phyloP scores from a whole-genome alignment of 345 rosid genomes.

The Brassica juncea region DNA sequence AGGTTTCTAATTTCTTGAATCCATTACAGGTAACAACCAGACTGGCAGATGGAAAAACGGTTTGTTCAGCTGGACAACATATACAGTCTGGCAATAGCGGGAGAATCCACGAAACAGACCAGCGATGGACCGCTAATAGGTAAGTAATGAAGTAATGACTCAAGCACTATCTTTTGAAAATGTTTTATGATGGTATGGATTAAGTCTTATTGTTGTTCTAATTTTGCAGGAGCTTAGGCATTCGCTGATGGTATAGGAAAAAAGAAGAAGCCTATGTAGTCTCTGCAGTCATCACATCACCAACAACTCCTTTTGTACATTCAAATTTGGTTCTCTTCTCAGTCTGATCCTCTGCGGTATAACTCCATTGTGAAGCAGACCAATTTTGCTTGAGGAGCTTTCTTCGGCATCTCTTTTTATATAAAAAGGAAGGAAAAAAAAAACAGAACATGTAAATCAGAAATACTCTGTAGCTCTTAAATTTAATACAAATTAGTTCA shows the following conservation, averaged over 20 bases:
- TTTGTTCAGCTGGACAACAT: slow-evolving; percentile 43
- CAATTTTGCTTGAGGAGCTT: background rate
- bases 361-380: background rate
- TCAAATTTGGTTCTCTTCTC: slow-evolving; percentile 22
- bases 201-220: background rate
- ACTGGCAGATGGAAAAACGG: slow-evolving; percentile 41
- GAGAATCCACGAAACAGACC: slow-evolving; percentile 42
- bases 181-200: background rate
- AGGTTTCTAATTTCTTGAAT: background rate
- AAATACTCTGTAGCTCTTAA: slow-evolving; percentile 22
- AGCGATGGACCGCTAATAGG: slow-evolving; percentile 47
- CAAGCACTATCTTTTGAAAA: background rate
- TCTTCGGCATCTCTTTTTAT: background rate
- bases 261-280: background rate
- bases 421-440: background rate
- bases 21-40: slow-evolving; percentile 41
- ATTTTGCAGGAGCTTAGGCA: slow-evolving; percentile 56
- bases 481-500: slow-evolving; percentile 12
- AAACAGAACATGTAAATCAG: slow-evolving; percentile 28
- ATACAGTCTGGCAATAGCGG: slow-evolving; percentile 42
- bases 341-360: background rate
- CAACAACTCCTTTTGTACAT: slow-evolving; percentile 31
- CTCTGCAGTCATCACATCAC: slow-evolving; percentile 12
- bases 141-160: slow-evolving; percentile 24
- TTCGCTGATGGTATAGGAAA: slow-evolving; percentile 46